These are phyloP conservation scores for Chimonanthus praecox DNA, from an alignment of 164 flowering plant species.

Conservation along the genomic window DNA sequence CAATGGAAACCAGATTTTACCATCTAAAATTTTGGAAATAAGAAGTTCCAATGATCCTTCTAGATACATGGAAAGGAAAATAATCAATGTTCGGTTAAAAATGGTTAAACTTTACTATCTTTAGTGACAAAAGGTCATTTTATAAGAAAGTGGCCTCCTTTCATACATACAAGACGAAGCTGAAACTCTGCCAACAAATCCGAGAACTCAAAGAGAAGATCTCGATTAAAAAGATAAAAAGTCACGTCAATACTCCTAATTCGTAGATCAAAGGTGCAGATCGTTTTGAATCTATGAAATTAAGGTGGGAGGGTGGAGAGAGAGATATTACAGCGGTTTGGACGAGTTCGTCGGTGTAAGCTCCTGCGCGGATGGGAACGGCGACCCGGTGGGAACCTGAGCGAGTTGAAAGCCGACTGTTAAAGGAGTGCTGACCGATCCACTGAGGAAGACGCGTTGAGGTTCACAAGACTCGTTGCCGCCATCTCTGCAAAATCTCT, in stretches of 20 bases:
- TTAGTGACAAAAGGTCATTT: too few species aligned
- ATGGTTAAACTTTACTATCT: too few species aligned
- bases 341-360: constrained; percentile 78
- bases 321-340: constrained; percentile 60
- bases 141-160: too few species aligned
- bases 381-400: constrained; percentile 36
- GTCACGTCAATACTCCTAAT: neutral
- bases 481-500: constrained; percentile 38
- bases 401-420: constrained; percentile 32
- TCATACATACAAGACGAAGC: too few species aligned
- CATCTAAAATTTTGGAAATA: too few species aligned
- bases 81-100: too few species aligned
- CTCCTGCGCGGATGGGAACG: constrained; percentile 54
- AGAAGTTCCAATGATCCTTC: too few species aligned
- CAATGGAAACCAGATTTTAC: too few species aligned
- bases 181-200: too few species aligned
- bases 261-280: neutral
- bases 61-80: too few species aligned
- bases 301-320: neutral
- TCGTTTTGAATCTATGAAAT: neutral
- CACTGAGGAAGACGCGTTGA: constrained; percentile 49
- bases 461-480: constrained; percentile 44
- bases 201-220: too few species aligned
- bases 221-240: neutral
- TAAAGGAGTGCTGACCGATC: constrained; percentile 60